Evolutionary conservation across 2,329 filamentous ascomycete species (phyloP), one percentile per base, ranked within the genome.

Genomic region (Calonectria pseudoreteaudii): DNA sequence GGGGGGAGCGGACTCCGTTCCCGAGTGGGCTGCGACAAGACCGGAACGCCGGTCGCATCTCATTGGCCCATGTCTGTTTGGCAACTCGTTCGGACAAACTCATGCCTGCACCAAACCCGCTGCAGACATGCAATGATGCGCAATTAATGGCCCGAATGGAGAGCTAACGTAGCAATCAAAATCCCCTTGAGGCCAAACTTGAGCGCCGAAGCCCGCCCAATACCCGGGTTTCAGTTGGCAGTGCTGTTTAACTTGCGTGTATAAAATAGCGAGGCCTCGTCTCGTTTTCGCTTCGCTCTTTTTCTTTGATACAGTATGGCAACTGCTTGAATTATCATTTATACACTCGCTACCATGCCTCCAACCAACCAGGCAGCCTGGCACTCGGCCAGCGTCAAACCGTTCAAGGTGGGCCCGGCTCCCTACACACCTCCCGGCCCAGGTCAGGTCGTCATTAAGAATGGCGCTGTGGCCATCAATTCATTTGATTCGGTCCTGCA

Each of bases 401-500:
- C 62, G 4, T 60, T 50, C 58, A 53, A 26, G 11, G 34, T 70
- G 4, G 41, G 56, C 30, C 56, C 65, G 44, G 68, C 68, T 2
- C 68, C 68, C 2, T 65, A 65, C 23, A 64, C 68, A 18, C 47
- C 62, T 41, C 47, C 64, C 28, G 69, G 69, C 26, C 28, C 49
- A 13, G 66, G 70, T 38, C 76, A 81, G 56, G 71, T 82, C 38
- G 72, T 82, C 56, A 73, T 82, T 69, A 78, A 74, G 64, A 79
- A 78, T 31, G 73, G 75, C n/a, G 81, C 80, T n/a, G 80, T 79
- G 28, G 80, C 80, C 56, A 80, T 82, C 44, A 82, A 82, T 56
- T 80, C 79, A 3, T 76, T 80, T 28, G 80, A 82, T 52, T 74
- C 75, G 62, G 49, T 71, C 36, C 74, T 80, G 31, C 79, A 81